Percentiles rank a stretch among this genome's conserved stretches.
These are phyloP conservation scores for Lactifluus echinatus DNA, from an alignment of 768 basidiomycete genomes.

Conservation along the genomic window DNA sequence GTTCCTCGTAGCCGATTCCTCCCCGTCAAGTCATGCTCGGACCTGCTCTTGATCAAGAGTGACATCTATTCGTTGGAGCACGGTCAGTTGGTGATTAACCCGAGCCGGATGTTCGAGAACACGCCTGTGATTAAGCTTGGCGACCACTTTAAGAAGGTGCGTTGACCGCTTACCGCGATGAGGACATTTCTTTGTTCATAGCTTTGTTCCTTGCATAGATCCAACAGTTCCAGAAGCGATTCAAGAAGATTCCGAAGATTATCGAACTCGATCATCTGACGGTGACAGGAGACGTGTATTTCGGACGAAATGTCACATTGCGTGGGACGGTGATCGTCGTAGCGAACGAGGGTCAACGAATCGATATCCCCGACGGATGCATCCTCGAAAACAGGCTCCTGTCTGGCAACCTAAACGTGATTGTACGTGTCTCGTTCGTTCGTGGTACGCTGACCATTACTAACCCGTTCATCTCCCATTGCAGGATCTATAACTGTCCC, in stretches of 20 bases:
- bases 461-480: neutral
- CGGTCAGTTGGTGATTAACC: constrained; percentile 57
- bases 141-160: constrained; percentile 67
- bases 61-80: constrained; percentile 65
- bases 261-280: constrained; percentile 70
- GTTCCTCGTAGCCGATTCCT: constrained; percentile 67
- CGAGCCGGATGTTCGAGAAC: constrained; percentile 46
- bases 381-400: constrained; percentile 52
- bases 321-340: constrained; percentile 59
- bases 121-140: constrained; percentile 73
- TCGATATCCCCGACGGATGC: constrained; percentile 51
- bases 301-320: constrained; percentile 56
- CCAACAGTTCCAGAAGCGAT: constrained; percentile 60
- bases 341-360: constrained; percentile 49
- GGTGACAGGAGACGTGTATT: constrained; percentile 58
- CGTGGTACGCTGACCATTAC: neutral
- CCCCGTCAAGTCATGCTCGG: constrained; percentile 55
- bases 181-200: neutral
- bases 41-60: constrained; percentile 56
- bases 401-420: constrained; percentile 70
- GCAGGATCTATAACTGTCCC: constrained; percentile 11
- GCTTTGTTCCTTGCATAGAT: constrained; percentile 27
- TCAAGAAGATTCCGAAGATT: constrained; percentile 68
- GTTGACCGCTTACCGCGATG: neutral
- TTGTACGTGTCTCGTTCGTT: constrained; percentile 32